These are phyloP conservation scores for Cercospora zeina DNA, from an alignment of 2,329 filamentous ascomycete genomes.

Conservation along the genomic window DNA sequence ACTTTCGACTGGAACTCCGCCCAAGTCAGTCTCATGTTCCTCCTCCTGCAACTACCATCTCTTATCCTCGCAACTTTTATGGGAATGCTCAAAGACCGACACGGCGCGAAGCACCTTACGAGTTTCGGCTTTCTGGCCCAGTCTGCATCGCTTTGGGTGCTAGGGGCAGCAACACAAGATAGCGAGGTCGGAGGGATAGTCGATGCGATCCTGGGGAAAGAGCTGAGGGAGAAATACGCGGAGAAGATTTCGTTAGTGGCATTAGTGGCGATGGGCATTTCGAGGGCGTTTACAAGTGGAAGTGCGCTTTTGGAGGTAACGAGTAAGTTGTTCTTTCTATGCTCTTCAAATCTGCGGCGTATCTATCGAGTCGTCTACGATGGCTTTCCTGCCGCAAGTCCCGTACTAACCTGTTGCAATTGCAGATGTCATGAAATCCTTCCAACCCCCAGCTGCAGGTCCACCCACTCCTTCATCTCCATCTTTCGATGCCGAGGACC, in stretches of 20 bases:
- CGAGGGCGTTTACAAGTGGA: not conserved
- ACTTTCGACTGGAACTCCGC: slow-evolving; percentile 26
- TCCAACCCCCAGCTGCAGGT: not conserved
- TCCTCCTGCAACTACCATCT: not conserved
- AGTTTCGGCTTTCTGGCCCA: not conserved
- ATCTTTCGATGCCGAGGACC: not conserved
- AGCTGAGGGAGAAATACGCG: not conserved
- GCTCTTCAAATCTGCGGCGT: too few species aligned
- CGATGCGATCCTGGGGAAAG: not conserved
- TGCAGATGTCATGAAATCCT: not conserved
- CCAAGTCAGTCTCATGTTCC: slow-evolving; percentile 12
- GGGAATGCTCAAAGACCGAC: not conserved
- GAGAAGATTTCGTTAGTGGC: not conserved
- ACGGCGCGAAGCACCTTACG: not conserved
- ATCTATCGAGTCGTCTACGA: too few species aligned
- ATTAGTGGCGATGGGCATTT: not conserved
- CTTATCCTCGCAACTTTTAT: not conserved
- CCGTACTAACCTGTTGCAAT: not conserved
- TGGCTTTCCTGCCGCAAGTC: not conserved
- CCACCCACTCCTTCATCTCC: not conserved
- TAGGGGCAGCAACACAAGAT: not conserved
- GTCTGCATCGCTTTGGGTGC: not conserved
- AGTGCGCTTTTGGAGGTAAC: not conserved
- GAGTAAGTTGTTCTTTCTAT: not conserved
- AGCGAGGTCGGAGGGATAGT: not conserved